Base-by-base conservation (phyloP, 208 protist genomes). In the Leishmania major region DNA sequence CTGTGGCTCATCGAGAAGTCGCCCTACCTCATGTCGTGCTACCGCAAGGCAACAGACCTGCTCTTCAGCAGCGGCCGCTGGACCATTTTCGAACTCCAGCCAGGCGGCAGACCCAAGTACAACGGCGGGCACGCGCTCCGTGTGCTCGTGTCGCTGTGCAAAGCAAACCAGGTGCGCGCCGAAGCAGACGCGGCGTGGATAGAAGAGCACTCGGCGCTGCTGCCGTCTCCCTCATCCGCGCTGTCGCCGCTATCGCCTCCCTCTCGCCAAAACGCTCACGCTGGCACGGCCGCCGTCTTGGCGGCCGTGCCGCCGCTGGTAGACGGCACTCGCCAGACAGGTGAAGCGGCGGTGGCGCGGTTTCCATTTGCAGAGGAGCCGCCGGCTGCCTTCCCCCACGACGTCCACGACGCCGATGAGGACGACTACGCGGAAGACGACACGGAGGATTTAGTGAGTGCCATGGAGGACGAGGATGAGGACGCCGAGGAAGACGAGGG, bases 51-150 rank as follows among this genome's bases (percentile, higher is more conserved):
- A 59, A 87, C 80, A 3, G 89, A 89, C 35, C 75, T 98, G 49
- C 89, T 98, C 7, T 93, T 95, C 80, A 93, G 91, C 77, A 80
- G 74, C 69, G 92, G 89, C n/a, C 89, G 95, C 3, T 98, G 95
- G 93, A 84, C 87, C 43, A 85, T 98, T 59, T 94, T 96, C 57
- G 91, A 96, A 77, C 79, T 87, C 59, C 87, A 94, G 79, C 84
- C 91, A 51, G 90, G 91, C 40, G 84, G 88, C 60, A 79, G 86
- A 15, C 89, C 90, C 5, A 87, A 88, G 64, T 90, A 89, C 75
- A 87, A 74, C 75, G 64, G 72, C 19, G 73, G 79, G 8, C 76
- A 85, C 37, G 81, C 90, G 1, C 78, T 82, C 55, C 79, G 79
- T 8, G 94, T 97, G 3, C 15, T 84, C 37, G 90, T 97, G 53